Evolutionary conservation across 179 eudicot genomes (phyloP).

Genomic region (Beta macrorhiza): DNA sequence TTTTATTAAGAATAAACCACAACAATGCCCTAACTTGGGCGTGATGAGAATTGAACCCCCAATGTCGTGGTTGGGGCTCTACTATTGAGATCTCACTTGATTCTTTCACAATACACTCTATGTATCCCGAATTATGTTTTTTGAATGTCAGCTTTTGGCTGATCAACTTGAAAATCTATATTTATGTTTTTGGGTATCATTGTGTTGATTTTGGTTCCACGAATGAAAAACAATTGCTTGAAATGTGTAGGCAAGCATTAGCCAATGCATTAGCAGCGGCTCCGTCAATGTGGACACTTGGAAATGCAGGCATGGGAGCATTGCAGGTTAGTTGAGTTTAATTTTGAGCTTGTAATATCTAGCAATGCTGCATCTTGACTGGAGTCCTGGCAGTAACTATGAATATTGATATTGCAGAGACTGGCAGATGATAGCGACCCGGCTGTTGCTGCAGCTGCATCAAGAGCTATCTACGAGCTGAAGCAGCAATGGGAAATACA

Average conservation of each 20-base stretch:
- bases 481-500: slow-evolving; percentile 91
- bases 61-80: no score
- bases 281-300: slow-evolving; percentile 98
- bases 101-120: no score
- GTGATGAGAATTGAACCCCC: no score
- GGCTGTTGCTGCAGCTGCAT: slow-evolving; percentile 85
- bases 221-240: neutral
- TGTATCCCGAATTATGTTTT: no score
- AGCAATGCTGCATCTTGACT: neutral
- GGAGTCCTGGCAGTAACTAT: neutral
- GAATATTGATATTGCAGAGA: slow-evolving; percentile 46
- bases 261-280: slow-evolving; percentile 94
- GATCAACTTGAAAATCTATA: no score
- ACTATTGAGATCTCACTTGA: no score
- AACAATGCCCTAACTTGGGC: no score
- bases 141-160: no score
- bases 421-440: slow-evolving; percentile 92
- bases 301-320: slow-evolving; percentile 99
- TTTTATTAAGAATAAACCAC: no score
- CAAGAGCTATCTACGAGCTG: slow-evolving; percentile 72
- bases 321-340: slow-evolving; percentile 63
- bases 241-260: slow-evolving; percentile 63
- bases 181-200: no score
- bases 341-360: neutral
- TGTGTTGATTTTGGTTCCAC: neutral